A percentile compares a stretch with the other conserved stretches of the same genome.
phyloP scores from a whole-genome alignment of 495 filamentous ascomycete species.

The Geoglossum glabrum region DNA sequence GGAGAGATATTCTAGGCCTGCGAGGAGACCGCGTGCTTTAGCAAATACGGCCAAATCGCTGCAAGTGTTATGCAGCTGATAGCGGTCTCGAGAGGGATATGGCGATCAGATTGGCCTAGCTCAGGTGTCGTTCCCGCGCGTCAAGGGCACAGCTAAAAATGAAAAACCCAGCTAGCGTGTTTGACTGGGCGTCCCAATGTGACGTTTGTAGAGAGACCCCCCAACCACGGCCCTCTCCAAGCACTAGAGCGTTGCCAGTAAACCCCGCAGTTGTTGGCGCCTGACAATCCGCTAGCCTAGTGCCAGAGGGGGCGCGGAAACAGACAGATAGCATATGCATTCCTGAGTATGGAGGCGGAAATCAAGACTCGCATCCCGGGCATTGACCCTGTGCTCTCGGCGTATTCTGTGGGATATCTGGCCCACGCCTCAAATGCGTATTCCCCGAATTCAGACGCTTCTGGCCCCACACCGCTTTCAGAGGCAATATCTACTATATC shows the following conservation, averaged over 20 bases:
- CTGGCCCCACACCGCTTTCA: constrained; percentile 47
- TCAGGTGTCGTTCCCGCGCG: background rate
- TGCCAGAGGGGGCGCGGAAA: background rate
- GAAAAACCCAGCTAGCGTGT: background rate
- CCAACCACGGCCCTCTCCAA: background rate
- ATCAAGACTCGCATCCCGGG: constrained; percentile 71
- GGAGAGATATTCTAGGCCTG: background rate
- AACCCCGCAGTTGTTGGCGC: background rate
- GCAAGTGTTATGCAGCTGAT: background rate
- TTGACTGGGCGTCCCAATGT: background rate
- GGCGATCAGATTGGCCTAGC: background rate
- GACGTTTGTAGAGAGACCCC: background rate
- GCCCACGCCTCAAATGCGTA: constrained; percentile 77
- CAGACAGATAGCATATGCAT: background rate
- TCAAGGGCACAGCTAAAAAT: background rate
- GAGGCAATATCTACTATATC: constrained; percentile 75
- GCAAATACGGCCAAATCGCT: background rate
- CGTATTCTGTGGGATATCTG: constrained; percentile 88
- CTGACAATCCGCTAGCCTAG: background rate
- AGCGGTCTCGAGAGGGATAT: background rate
- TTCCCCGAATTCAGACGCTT: constrained; percentile 45
- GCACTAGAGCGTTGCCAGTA: background rate
- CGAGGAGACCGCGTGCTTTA: background rate
- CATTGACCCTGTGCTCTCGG: constrained; percentile 74
- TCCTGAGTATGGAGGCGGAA: constrained; percentile 67